Evolutionary conservation across 1,139 yeast species (phyloP), one percentile per base, ranked within the genome.

Genomic region (Groenewaldozyma sp.): DNA sequence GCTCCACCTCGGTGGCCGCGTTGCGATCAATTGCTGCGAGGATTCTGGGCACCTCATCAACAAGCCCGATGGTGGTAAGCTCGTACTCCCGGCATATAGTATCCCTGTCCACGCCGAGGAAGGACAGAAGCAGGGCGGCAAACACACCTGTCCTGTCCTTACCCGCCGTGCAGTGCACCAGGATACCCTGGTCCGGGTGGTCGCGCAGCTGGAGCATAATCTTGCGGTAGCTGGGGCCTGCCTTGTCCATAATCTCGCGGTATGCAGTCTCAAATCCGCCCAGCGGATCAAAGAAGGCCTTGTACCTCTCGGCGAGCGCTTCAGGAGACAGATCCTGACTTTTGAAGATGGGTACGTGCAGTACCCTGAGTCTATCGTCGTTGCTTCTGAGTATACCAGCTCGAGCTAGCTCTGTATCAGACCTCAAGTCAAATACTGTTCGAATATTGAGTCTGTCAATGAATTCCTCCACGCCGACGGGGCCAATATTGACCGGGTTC

Each of bases 121-220:
- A 59, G 21, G 76, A 60, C 35, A 84, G 64, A 2, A 83, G 63
- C 41, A 84, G 59, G 76, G 84, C 82, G 3, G 78, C 73, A 47
- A 82, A 58, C 11, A 83, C 67, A 0, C 95, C 95, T 0, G 95
- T 84, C 37, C 94, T 70, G 56, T 86, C 95, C 56, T 83, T 84
- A 2, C 95, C 95, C 1, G 93, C 93, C 2, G 88, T 76, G 58
- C 94, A 84, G 55, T 82, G 93, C 56, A 78, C 74, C 4, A 81
- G 62, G 45, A 82, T 64, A 2, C 76, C 74, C 13, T 65, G 65
- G 16, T 64, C 62, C 2, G 71, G 69, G 24, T 65, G 55, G 46
- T 79, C 82, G 34, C 77, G 64, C 33, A 84, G 64, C 24, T 46
- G 51, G 18, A 40, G 38, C 43, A 58, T 31, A 24, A 54, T 49